A percentile compares a stretch with the other conserved stretches of the same genome.
phyloP scores from a whole-genome alignment of 2,329 filamentous ascomycete genomes.

The Cladosporium phlei region DNA sequence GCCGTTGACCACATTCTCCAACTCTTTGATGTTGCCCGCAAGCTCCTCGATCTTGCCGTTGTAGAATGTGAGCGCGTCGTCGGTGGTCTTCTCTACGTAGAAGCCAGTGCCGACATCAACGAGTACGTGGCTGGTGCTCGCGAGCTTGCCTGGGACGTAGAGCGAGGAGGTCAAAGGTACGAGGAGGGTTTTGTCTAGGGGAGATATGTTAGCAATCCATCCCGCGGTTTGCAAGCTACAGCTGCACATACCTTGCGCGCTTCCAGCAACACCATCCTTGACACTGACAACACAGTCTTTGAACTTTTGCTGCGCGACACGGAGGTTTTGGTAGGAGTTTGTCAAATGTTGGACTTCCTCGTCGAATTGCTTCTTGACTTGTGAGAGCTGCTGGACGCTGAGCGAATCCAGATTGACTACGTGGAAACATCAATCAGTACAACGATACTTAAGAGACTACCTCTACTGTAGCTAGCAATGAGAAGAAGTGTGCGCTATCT shows the following conservation, averaged over 20 bases:
- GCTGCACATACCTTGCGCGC: conserved; percentile 31
- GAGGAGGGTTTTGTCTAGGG: conserved; percentile 60
- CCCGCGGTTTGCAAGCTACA: neutral
- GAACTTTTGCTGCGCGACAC: conserved; percentile 87
- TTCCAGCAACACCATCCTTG: conserved; percentile 37
- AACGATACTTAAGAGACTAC: neutral
- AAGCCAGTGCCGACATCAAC: conserved; percentile 94
- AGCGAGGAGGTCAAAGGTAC: conserved; percentile 94
- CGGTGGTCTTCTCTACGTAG: conserved; percentile 76
- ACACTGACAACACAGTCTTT: conserved; percentile 82
- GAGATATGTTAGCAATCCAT: conserved; percentile 30
- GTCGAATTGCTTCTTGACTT: conserved; percentile 93
- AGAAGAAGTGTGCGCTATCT: neutral
- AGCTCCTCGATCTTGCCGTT: conserved; percentile 63
- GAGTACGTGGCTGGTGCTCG: conserved; percentile 70
- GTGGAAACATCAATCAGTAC: conserved; percentile 1
- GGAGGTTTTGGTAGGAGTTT: conserved; percentile 81
- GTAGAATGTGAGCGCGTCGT: conserved; percentile 63
- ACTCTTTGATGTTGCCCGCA: conserved; percentile 58
- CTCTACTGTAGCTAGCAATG: conserved; percentile 2
- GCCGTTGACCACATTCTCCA: conserved; percentile 63
- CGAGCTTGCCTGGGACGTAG: conserved; percentile 81
- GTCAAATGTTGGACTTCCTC: conserved; percentile 94
- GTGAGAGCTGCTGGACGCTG: conserved; percentile 75
- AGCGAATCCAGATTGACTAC: conserved; percentile 69